A percentile compares a stretch with the other conserved stretches of the same genome.
Evolutionary conservation across 2,329 filamentous ascomycete species (phyloP).

Genomic region (Cercospora nicotianae): DNA sequence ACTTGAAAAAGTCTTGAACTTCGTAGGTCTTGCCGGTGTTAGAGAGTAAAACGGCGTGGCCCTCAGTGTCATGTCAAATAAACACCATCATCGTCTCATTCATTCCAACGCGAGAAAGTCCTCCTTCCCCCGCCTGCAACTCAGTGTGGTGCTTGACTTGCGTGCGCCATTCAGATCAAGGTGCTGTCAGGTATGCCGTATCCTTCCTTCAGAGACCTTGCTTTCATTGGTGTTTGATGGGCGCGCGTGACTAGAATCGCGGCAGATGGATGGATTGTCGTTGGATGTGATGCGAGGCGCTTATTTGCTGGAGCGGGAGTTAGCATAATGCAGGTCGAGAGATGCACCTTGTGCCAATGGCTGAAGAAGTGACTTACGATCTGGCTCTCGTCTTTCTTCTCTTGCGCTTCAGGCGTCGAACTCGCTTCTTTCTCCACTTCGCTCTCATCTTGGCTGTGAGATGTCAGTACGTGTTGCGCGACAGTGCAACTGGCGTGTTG

Average conservation of each 20-base stretch:
- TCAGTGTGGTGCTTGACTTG: slow-evolving; percentile 19
- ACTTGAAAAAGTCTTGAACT: slow-evolving; percentile 5
- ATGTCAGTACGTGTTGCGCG: slow-evolving; percentile 15
- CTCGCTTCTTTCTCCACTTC: slow-evolving; percentile 99
- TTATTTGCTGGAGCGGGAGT: slow-evolving; percentile 44
- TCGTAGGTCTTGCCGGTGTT: slow-evolving; percentile 32
- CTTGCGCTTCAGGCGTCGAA: slow-evolving; percentile 99
- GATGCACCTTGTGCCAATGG: slow-evolving; percentile 2
- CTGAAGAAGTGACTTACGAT: slow-evolving; percentile 65
- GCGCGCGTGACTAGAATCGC: slow-evolving; percentile 36
- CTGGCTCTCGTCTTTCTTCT: slow-evolving; percentile 99
- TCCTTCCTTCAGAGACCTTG: slow-evolving; percentile 38
- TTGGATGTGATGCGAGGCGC: slow-evolving; percentile 43
- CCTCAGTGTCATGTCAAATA: slow-evolving; percentile 13
- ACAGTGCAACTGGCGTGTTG: neutral
- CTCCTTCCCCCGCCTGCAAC: slow-evolving; percentile 22
- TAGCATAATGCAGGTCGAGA: slow-evolving; percentile 14
- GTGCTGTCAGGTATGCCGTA: slow-evolving; percentile 37
- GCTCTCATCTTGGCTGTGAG: slow-evolving; percentile 69
- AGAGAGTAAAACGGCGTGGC: slow-evolving; percentile 26
- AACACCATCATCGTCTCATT: slow-evolving; percentile 20
- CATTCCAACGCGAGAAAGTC: slow-evolving; percentile 24
- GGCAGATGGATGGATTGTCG: slow-evolving; percentile 30
- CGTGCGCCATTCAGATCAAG: slow-evolving; percentile 21
- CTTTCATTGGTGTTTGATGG: slow-evolving; percentile 25